Evolutionary conservation across 192 early-diverging fungal genomes (phyloP).

Genomic region (Mortierella claussenii): DNA sequence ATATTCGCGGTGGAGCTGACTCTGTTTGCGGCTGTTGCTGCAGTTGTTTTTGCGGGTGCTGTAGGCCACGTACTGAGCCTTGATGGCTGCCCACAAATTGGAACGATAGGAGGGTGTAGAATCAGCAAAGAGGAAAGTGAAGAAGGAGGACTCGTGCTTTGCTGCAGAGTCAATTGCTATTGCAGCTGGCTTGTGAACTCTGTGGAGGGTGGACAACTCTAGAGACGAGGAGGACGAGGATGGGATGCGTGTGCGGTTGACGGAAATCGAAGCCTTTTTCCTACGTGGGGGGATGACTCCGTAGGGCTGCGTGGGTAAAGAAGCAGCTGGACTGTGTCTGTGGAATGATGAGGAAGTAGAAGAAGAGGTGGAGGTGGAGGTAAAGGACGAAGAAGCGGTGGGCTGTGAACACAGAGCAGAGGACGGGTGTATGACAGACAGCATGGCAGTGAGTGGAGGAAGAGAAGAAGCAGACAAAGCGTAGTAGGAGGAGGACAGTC

Average conservation of each 20-base stretch:
- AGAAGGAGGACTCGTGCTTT: not conserved
- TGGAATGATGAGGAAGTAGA: not conserved
- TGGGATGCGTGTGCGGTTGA: not conserved
- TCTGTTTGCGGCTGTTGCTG: too few relatives aligned
- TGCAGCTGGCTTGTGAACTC: too few relatives aligned
- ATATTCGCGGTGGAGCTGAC: slow-evolving; percentile 6
- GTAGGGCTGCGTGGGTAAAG: slow-evolving; percentile 34
- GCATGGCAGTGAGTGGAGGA: slow-evolving; percentile 9
- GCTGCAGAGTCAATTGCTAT: not conserved
- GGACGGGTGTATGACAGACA: slow-evolving; percentile 23
- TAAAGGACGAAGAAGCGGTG: not conserved
- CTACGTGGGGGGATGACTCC: slow-evolving; percentile 37
- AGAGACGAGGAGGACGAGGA: slow-evolving; percentile 7
- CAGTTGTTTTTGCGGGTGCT: too few relatives aligned
- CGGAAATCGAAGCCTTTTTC: slow-evolving; percentile 4
- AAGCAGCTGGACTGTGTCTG: not conserved
- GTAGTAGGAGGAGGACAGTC: not conserved
- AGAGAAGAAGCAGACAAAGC: not conserved
- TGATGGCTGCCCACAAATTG: slow-evolving; percentile 26
- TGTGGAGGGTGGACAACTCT: slow-evolving; percentile 2
- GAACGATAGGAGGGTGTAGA: slow-evolving; percentile 4
- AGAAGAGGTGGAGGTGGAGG: not conserved
- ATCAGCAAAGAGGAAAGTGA: slow-evolving; percentile 5
- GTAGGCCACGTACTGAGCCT: slow-evolving; percentile 22
- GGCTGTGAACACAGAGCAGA: slow-evolving; percentile 37